Base-by-base conservation (phyloP, 2,329 filamentous ascomycete genomes). In the Trichocomaceae sp. region DNA sequence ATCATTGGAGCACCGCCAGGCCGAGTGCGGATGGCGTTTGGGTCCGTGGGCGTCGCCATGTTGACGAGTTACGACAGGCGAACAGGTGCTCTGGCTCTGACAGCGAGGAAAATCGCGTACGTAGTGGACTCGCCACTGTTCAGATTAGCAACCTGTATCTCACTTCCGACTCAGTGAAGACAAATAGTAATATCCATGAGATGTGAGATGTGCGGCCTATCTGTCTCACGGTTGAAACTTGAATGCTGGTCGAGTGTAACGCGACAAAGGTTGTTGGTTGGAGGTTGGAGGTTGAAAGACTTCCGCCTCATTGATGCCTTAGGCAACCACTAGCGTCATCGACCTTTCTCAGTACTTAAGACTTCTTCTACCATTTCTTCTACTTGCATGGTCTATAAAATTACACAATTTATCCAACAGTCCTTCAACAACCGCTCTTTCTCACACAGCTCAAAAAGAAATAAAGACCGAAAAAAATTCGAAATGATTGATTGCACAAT, bases 11-110 rank as follows among this genome's bases (percentile, higher is more conserved):
- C 72, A 58, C 74, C 77, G n/a, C 76, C 74, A 5, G 74, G 26
- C 26, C 76, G 48, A 76, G 76, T 42, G 71, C 71, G 74, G 57
- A 73, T 72, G 60, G 75, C 74, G 2, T 77, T 74, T 53, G 72
- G 70, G 56, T 75, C 77, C 13, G 68, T 67, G 39, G 72, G 69
- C 5, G 71, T 71, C 41, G 69, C 67, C 67, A 68, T 71, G 20
- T 56, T 64, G 54, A 41, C 29, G 42, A 12, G 41, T 39, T 50
- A 31, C n/a, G 31, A 33, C 39, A 20, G 31, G 5, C n/a, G 20
- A 15, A 8, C 26, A 17, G 26, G 26, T 52, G 39, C 23, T 52
- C 44, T 37, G 20, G 15, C n/a, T n/a, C n/a, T n/a, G n/a, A 17
- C 19, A 22, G 13, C 13, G 39, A 20, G 17, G 22, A 39, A 17